Evolutionary conservation across 2,329 filamentous ascomycete species (phyloP), one percentile per base, ranked within the genome.

Genomic region (Sporothrix phasma): DNA sequence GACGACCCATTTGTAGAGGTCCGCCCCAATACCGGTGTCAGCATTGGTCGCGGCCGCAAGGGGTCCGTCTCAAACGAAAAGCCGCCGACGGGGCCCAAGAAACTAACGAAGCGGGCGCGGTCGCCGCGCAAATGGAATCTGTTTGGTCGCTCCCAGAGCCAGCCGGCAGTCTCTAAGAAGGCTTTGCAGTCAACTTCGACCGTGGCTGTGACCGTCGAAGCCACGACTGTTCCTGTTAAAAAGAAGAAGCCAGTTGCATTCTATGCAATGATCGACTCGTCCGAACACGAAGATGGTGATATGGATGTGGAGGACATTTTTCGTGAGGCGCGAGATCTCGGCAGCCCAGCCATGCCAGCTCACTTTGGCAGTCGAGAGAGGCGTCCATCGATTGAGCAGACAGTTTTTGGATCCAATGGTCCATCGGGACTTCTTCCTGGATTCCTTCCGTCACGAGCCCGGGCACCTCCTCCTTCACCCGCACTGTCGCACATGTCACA

Each of bases 61-160:
- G 53, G 43, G 19, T 54, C 53, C 6, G 19, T 26, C 4, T 8
- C 26, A 0, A n/a, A 59, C 17, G 39, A n/a, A 15, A 58, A 29
- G 26, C 37, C 29, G 17, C 19, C 29, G 26, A 8, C 34, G 3
- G 62, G 71, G 0, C 75, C 81, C 0, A 85, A 80, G 72, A 87
- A 86, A 71, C 72, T 84, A 24, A 77, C 78, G 24, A 86, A 85
- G 71, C 77, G 78, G 62, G 71, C 79, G 1, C 80, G 77, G 49
- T 84, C 82, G 29, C 83, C 84, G 26, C 79, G 81, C 7, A 85
- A 81, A 68, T 88, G 85, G 85, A 87, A 86, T 67, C 71, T 87
- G 13, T 87, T 88, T 68, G 79, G 84, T 58, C 78, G 83, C 54
- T 81, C 81, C 0, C 80, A 83, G 34, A 78, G 73, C 41, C 75